Base-by-base conservation (phyloP, 257 asterid species). In the Thymus mandschuricus region DNA sequence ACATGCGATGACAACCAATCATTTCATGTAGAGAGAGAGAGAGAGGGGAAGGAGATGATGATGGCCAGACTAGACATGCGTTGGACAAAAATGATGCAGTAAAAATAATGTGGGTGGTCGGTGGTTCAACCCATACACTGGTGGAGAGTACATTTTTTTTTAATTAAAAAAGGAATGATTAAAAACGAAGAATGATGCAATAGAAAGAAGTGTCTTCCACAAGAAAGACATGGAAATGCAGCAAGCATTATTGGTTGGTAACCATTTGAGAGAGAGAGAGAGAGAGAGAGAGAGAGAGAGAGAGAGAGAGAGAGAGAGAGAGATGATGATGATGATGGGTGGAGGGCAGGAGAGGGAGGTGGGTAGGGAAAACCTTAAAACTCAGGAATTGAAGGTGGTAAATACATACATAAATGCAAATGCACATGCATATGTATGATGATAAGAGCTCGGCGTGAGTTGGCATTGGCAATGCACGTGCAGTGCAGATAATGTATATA, bases 381-480 rank as follows among this genome's bases (percentile, higher is more conserved):
- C 45, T 31, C 55, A 56, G 21, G 21, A 44, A 38, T 3, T 57
- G 67, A 29, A 21, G 21, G 21, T 30, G 21, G 34, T 60, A 35
- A 7, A 60, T 58, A 60, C 30, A 64, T 64, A 44, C 21, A 21
- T 21, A 21, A 21, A 21, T 21, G 21, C 21, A 21, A 64, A 44
- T 64, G 70, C 60, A 66, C 60, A 66, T 66, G 60, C 49, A 50
- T 33, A 66, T 33, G 58, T 21, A n/a, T 15, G 27, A 7, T 6
- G 33, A 21, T 5, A 56, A 10, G 21, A 10, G 45, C 54, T 21
- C 8, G n/a, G 56, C 41, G 12, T 82, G 83, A 80, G 91, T 84
- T 89, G 95, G 87, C 88, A 86, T 84, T 89, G 95, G 87, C 88
- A 86, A 72, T 76, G 80, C 89, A 86, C 87, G 88, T 89, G 96